phyloP scores from a whole-genome alignment of 352 stramenopile genomes.

The Phytopythium oedochilum region DNA sequence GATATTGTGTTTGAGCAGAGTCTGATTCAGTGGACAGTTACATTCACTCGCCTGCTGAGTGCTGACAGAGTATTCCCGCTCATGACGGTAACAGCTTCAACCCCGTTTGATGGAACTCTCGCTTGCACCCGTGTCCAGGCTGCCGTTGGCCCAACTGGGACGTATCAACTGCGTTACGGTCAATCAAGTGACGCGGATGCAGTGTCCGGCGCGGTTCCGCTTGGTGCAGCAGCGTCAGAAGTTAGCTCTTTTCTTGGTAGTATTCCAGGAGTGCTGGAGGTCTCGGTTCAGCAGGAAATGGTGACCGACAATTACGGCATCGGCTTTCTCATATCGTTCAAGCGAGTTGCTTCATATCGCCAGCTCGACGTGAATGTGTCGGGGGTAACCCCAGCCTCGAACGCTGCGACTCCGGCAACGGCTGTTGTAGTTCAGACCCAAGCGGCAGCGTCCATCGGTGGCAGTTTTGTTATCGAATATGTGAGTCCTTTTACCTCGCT shows the following conservation, averaged over 20 bases:
- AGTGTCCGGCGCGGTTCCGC: neutral
- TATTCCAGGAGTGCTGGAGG: constrained; percentile 30
- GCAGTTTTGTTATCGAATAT: constrained; percentile 46
- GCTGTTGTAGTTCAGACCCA: constrained; percentile 18
- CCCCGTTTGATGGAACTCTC: constrained; percentile 42
- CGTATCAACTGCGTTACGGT: constrained; percentile 43
- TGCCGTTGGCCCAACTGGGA: constrained; percentile 24
- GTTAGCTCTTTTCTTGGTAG: constrained; percentile 30
- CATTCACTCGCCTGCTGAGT: constrained; percentile 39
- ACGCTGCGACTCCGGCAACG: constrained; percentile 8
- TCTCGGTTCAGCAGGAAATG: constrained; percentile 13
- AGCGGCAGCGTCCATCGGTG: constrained; percentile 33
- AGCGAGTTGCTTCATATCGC: constrained; percentile 39
- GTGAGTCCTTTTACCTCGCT: constrained; percentile 22
- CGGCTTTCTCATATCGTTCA: constrained; percentile 49
- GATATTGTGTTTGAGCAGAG: constrained; percentile 20
- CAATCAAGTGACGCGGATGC: neutral
- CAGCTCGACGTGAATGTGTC: constrained; percentile 10
- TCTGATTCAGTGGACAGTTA: constrained; percentile 33
- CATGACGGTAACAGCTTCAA: constrained; percentile 22
- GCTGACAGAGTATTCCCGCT: constrained; percentile 27
- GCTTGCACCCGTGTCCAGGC: constrained; percentile 7
- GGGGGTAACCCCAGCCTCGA: constrained; percentile 9
- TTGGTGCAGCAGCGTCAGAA: constrained; percentile 11
- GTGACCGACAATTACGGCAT: constrained; percentile 29